A percentile compares a stretch with the other conserved stretches of the same genome.
Evolutionary conservation across 2,329 filamentous ascomycete species (phyloP).

Genomic region (Madurella fahalii): DNA sequence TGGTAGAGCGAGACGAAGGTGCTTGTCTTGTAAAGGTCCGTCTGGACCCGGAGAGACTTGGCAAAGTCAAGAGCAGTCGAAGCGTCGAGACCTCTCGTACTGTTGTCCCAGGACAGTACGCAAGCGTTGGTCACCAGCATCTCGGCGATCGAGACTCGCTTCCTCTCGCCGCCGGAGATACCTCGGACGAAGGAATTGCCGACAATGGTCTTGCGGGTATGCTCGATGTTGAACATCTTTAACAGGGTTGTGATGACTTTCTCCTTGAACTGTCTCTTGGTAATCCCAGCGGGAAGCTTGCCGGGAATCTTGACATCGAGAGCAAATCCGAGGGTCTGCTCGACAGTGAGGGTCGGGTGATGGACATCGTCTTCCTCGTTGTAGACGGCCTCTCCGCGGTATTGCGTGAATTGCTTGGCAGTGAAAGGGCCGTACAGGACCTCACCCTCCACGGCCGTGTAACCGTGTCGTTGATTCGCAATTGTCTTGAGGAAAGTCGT

Average conservation of each 20-base stretch:
- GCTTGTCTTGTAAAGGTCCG: slow-evolving; percentile 76
- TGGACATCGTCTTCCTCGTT: slow-evolving; percentile 85
- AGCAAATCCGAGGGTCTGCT: slow-evolving; percentile 81
- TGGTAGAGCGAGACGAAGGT: slow-evolving; percentile 87
- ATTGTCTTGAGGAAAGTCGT: slow-evolving; percentile 67
- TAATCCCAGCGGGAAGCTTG: slow-evolving; percentile 70
- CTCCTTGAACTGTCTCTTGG: slow-evolving; percentile 67
- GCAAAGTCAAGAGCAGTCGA: slow-evolving; percentile 53
- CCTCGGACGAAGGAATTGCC: slow-evolving; percentile 78
- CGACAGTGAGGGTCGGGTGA: slow-evolving; percentile 78
- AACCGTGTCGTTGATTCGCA: slow-evolving; percentile 59
- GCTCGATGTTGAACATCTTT: slow-evolving; percentile 92
- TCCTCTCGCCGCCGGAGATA: slow-evolving; percentile 73
- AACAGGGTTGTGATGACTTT: slow-evolving; percentile 70
- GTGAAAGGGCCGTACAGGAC: slow-evolving; percentile 74
- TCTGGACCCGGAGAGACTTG: slow-evolving; percentile 69
- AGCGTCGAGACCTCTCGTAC: slow-evolving; percentile 53
- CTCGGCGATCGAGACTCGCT: slow-evolving; percentile 78
- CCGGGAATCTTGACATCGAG: slow-evolving; percentile 80
- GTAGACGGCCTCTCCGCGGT: slow-evolving; percentile 79
- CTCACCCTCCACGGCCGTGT: slow-evolving; percentile 58
- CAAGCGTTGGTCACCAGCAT: slow-evolving; percentile 73
- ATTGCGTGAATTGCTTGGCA: slow-evolving; percentile 66
- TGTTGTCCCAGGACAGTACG: slow-evolving; percentile 71
- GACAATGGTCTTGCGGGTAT: slow-evolving; percentile 79